Evolutionary conservation across 192 early-diverging fungal species (phyloP), one percentile per base, ranked within the genome.

Genomic region (Oehlia diaphana): DNA sequence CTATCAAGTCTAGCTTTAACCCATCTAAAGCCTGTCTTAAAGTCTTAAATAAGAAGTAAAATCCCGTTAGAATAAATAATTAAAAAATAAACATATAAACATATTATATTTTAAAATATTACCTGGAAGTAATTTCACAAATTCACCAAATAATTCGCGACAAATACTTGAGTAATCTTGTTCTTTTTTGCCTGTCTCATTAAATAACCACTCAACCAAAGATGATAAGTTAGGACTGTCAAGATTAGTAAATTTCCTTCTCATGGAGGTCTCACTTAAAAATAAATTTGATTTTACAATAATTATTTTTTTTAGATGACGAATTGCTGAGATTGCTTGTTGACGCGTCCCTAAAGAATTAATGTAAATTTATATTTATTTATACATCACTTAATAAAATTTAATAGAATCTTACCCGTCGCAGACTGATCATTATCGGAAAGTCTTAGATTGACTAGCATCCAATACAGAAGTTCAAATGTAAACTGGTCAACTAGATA

Each of bases 391-490:
- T 28, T n/a, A 72, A 72, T 50, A 31, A 49, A 19, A 31, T 1
- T 31, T 9, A 16, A 72, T 50, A 16, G 39, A 53, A 85, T 64
- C n/a, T 64, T 82, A 91, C 91, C 90, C 13, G 83, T 76, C 2
- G 87, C 89, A 2, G 82, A 72, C 80, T 90, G 89, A 74, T 94
- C 94, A 13, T 69, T 74, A 71, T 92, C 89, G 4, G 92, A 85
- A 21, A 94, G 61, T 73, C 83, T 82, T 77, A 95, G 81, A 77
- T 86, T 88, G 63, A 89, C 86, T 39, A 94, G 76, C 28, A 94
- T 84, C 80, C 92, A 83, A 80, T 92, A 92, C 8, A 94, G 70
- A 2, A 94, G 77, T 76, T 94, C 92, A 76, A 95, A 82, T 0
- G 91, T 85, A 74, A 90, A 94, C 23, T 91, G 86, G 69, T 92